A percentile compares a stretch with the other conserved stretches of the same genome.
Evolutionary conservation across 495 filamentous ascomycete species (phyloP).

Genomic region (Aspergillus ellipticus): DNA sequence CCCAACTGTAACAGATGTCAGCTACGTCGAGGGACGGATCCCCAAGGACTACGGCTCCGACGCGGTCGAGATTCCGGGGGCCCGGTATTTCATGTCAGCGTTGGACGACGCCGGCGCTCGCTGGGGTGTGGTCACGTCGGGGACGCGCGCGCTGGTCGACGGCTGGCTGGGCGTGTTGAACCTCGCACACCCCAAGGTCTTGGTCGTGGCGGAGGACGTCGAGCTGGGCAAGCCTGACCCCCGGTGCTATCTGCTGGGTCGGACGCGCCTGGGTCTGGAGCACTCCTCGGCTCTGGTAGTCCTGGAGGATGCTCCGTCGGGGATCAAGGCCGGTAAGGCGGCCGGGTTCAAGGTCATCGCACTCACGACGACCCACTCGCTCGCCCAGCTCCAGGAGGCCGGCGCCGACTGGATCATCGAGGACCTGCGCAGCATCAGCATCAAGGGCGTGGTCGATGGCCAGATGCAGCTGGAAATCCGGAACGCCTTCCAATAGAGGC

Average conservation of each 20-base stretch:
- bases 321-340: constrained; percentile 80
- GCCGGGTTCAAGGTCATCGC: constrained; percentile 86
- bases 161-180: constrained; percentile 82
- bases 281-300: constrained; percentile 63
- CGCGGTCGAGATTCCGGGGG: constrained; percentile 78
- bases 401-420: constrained; percentile 85
- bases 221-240: constrained; percentile 80
- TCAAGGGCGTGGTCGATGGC: constrained; percentile 50
- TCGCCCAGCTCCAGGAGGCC: constrained; percentile 64
- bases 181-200: constrained; percentile 66
- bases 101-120: constrained; percentile 55
- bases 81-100: constrained; percentile 52
- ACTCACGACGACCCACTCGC: constrained; percentile 79
- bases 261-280: constrained; percentile 55
- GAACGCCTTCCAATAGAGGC: constrained; percentile 39
- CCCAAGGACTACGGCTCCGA: constrained; percentile 72
- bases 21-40: constrained; percentile 70
- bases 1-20: constrained; percentile 60
- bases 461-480: constrained; percentile 53
- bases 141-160: constrained; percentile 72
- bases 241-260: constrained; percentile 74
- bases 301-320: constrained; percentile 91
- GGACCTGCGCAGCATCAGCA: constrained; percentile 69
- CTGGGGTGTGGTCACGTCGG: constrained; percentile 94
- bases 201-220: constrained; percentile 87